These are phyloP conservation scores for Nicotiana benthamiana DNA, from an alignment of 257 asterid species.

Conservation along the genomic window DNA sequence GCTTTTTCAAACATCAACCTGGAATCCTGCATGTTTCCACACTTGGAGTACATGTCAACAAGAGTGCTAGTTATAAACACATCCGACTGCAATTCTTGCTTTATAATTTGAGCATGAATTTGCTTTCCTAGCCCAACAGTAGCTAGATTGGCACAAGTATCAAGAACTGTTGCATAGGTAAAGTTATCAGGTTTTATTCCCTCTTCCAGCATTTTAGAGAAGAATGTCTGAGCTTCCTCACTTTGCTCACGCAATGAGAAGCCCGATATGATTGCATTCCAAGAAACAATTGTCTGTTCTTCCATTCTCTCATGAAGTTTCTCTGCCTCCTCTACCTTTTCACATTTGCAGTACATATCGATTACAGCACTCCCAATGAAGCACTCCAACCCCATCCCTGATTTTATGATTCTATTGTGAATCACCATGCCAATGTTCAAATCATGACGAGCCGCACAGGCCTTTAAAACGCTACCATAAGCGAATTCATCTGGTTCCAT, in stretches of 20 bases:
- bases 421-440: slow-evolving; percentile 56
- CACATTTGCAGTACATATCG: slow-evolving; percentile 89
- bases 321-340: slow-evolving; percentile 74
- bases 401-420: slow-evolving; percentile 57
- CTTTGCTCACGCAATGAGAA: slow-evolving; percentile 62
- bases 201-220: slow-evolving; percentile 51
- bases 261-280: slow-evolving; percentile 87
- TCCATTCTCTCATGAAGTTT: slow-evolving; percentile 58
- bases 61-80: slow-evolving; percentile 73
- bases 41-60: slow-evolving; percentile 93
- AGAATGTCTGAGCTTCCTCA: slow-evolving; percentile 67
- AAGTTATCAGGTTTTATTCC: slow-evolving; percentile 70
- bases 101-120: slow-evolving; percentile 80
- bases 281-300: slow-evolving; percentile 53
- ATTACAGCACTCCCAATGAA: slow-evolving; percentile 71
- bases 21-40: slow-evolving; percentile 74
- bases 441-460: slow-evolving; percentile 68
- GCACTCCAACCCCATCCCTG: slow-evolving; percentile 63
- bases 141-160: slow-evolving; percentile 80
- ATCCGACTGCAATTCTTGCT: slow-evolving; percentile 69
- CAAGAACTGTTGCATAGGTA: slow-evolving; percentile 86
- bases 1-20: slow-evolving; percentile 64
- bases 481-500: slow-evolving; percentile 88
- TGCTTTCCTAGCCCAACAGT: slow-evolving; percentile 81
- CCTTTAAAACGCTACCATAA: slow-evolving; percentile 79